Evolutionary conservation across 108 stramenopile genomes (phyloP).

Genomic region (Skeletonema menzelii): DNA sequence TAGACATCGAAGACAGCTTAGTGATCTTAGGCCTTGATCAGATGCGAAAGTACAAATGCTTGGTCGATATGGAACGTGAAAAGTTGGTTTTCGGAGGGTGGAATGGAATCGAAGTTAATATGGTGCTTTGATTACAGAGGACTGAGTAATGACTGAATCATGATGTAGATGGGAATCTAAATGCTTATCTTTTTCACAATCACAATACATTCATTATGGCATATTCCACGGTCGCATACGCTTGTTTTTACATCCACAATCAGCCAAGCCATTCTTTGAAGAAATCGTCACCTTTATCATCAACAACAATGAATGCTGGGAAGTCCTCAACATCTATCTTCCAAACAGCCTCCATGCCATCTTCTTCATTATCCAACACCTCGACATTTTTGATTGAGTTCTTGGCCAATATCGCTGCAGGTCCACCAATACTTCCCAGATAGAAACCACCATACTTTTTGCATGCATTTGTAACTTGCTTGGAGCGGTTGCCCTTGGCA

Average conservation of each 20-base stretch:
- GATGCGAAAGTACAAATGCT: constrained; percentile 71
- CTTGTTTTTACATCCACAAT: constrained; percentile 5
- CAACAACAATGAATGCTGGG: constrained; percentile 96
- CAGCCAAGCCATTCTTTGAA: constrained; percentile 94
- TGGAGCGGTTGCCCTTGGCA: constrained; percentile 95
- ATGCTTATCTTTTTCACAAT: background rate
- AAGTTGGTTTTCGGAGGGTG: constrained; percentile 64
- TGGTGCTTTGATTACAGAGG: constrained; percentile 40
- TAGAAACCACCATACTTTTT: constrained; percentile 97
- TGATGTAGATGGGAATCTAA: constrained; percentile 30
- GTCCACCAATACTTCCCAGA: constrained; percentile 95
- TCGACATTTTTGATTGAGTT: constrained; percentile 96
- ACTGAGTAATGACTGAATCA: constrained; percentile 21
- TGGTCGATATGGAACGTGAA: constrained; percentile 63
- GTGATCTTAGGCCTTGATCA: constrained; percentile 76
- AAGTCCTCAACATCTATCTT: constrained; percentile 97
- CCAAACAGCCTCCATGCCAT: constrained; percentile 99
- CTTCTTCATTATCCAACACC: constrained; percentile 95
- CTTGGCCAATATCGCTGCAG: constrained; percentile 95
- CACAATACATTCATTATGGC: background rate
- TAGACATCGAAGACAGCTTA: constrained; percentile 56
- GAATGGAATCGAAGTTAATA: constrained; percentile 63
- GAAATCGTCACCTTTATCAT: constrained; percentile 97
- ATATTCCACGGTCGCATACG: background rate
- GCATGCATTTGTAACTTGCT: constrained; percentile 93